phyloP scores from a whole-genome alignment of 768 basidiomycete genomes.

The Podaxis carcinomalis region DNA sequence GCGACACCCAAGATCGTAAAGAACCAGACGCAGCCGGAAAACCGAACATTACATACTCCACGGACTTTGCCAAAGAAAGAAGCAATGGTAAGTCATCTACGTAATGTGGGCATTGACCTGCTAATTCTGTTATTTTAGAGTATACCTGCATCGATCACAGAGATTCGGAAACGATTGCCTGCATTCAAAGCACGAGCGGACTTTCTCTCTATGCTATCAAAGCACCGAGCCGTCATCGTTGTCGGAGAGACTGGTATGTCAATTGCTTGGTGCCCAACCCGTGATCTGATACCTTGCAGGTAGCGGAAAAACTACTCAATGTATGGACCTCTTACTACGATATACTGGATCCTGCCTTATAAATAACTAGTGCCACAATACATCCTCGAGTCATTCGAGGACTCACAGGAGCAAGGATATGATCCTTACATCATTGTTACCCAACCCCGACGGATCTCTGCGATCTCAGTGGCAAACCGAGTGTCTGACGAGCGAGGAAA shows the following conservation, averaged over 20 bases:
- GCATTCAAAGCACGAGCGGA: constrained; percentile 65
- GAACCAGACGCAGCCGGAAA: background rate
- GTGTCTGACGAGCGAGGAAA: constrained; percentile 78
- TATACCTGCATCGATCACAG: constrained; percentile 39
- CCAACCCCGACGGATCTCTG: constrained; percentile 86
- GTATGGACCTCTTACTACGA: constrained; percentile 28
- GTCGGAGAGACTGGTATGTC: constrained; percentile 82
- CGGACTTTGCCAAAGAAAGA: background rate
- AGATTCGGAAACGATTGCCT: constrained; percentile 59
- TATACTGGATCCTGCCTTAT: background rate
- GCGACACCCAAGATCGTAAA: background rate
- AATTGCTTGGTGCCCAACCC: background rate
- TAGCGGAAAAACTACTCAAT: constrained; percentile 88
- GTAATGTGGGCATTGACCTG: background rate
- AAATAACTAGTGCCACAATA: constrained; percentile 74
- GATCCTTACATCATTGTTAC: constrained; percentile 75
- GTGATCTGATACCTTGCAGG: constrained; percentile 33
- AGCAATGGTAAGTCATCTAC: background rate
- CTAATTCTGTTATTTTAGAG: background rate
- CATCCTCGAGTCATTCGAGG: constrained; percentile 79
- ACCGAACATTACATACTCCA: background rate
- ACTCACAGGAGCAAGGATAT: constrained; percentile 50
- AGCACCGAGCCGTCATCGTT: constrained; percentile 70
- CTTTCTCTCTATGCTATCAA: constrained; percentile 56
- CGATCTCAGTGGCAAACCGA: constrained; percentile 82